A percentile compares a stretch with the other conserved stretches of the same genome.
phyloP scores from a whole-genome alignment of 495 filamentous ascomycete genomes.

The Podospora conica region DNA sequence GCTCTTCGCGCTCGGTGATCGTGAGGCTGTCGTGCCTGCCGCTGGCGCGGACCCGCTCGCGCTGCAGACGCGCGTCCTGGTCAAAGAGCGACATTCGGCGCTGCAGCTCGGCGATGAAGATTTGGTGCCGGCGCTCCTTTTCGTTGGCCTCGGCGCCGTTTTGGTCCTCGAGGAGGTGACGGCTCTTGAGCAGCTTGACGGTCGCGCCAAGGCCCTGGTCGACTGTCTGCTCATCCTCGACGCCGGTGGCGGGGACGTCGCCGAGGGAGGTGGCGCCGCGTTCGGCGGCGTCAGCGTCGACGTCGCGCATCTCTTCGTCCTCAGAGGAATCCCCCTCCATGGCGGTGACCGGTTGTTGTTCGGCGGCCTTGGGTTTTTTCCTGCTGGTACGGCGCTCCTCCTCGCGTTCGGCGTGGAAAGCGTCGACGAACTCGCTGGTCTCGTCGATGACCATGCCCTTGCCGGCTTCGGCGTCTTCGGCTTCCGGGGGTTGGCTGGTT shows the following conservation, averaged over 20 bases:
- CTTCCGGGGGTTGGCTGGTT: conserved; percentile 44
- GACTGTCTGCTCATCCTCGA: conserved; percentile 78
- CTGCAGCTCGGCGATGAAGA: conserved; percentile 76
- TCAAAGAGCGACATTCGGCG: conserved; percentile 70
- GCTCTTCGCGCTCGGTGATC: conserved; percentile 82
- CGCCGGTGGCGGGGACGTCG: conserved; percentile 56
- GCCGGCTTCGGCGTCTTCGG: conserved; percentile 46
- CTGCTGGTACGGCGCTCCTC: conserved; percentile 52
- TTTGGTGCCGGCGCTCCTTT: conserved; percentile 64
- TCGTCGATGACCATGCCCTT: conserved; percentile 86
- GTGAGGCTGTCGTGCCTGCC: conserved; percentile 83
- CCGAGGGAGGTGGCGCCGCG: conserved; percentile 11
- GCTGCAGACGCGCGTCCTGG: conserved; percentile 68
- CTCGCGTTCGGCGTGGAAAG: conserved; percentile 60
- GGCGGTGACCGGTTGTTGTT: conserved; percentile 33
- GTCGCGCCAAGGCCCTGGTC: conserved; percentile 74
- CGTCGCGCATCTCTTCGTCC: conserved; percentile 50
- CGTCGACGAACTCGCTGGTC: conserved; percentile 88
- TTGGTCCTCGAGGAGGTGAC: conserved; percentile 65
- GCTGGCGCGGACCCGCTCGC: conserved; percentile 76
- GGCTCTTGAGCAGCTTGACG: conserved; percentile 71
- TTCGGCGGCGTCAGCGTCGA: conserved; percentile 31
- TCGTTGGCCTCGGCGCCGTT: conserved; percentile 59
- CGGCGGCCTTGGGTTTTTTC: conserved; percentile 32
- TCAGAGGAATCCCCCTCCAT: conserved; percentile 48